Base-by-base conservation (phyloP, 176 grass and related monocot genomes). In the Hyparrhenia diplandra region DNA sequence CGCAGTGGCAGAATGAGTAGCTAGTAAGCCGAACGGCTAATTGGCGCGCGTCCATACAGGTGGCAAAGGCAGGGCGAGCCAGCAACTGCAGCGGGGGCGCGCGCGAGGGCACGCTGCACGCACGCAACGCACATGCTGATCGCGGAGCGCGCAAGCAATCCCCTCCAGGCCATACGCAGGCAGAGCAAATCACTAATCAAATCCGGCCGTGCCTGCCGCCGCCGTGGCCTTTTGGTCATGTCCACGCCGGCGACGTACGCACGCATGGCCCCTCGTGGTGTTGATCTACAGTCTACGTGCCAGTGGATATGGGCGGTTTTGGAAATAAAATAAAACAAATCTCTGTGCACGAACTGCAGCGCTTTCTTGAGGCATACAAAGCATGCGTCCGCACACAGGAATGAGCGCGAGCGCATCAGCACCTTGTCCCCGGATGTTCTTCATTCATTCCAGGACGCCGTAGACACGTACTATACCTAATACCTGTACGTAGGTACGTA, bases 91-190 rank as follows among this genome's bases (percentile, higher is more conserved):
- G 45, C 45, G 45, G 42, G 13, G 45, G 45, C 45, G 45, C 5
- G 14, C 45, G 45, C 45, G 16, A 49, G 16, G 2, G 43, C 17
- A 52, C 47, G 32, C 52, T 12, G 25, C 42, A 45, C 30, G 13
- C 23, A 36, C 67, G 61, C 77, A 12, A 39, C 1, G 63, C 82
- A 81, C 87, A 77, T 85, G 87, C 43, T 46, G 45, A 37, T 89
- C 73, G 87, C 83, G 78, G 83, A 46, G 87, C 66, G 16, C 2
- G 28, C 28, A 89, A 81, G 78, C 78, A 89, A 89, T 75, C 61
- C 64, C 28, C 17, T 8, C 23, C 41, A 24, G 60, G 5, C 21
- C n/a, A n/a, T n/a, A 13, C 65, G 35, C n/a, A 11, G 21, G 31
- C 11, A 4, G 0, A 4, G 1, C 8, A 51, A 18, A 49, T 18